Conservation (phyloP, 257 asterid genomes). For the Rehmannia glutinosa region DNA sequence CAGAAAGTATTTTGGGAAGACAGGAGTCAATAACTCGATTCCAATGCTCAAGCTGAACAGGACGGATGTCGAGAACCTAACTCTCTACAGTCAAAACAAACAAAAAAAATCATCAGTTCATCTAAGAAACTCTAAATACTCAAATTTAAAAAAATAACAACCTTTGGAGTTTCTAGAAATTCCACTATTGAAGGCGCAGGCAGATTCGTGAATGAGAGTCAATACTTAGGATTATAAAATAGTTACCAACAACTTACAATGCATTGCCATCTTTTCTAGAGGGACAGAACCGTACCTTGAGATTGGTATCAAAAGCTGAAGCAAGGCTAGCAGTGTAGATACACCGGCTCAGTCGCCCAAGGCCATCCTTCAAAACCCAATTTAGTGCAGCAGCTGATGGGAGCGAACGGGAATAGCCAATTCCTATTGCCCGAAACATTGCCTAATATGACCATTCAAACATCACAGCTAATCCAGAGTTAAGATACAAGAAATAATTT, state of each 20-base stretch:
- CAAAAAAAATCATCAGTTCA: conserved; percentile 19
- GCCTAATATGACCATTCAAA: conserved; percentile 49
- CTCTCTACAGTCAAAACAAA: conserved; percentile 60
- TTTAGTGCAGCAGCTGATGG: conserved; percentile 96
- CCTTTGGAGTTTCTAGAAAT: no score
- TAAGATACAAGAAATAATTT: neutral
- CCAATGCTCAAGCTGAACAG: conserved; percentile 93
- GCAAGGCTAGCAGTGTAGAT: conserved; percentile 93
- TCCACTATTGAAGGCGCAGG: no score
- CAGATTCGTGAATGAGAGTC: neutral
- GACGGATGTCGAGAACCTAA: conserved; percentile 82
- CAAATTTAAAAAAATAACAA: no score
- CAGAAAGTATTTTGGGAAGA: conserved; percentile 72
- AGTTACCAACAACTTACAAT: no score
- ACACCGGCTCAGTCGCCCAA: conserved; percentile 90
- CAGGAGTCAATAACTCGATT: conserved; percentile 87
- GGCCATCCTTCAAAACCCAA: conserved; percentile 98
- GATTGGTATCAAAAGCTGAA: conserved; percentile 91
- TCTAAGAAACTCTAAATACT: neutral
- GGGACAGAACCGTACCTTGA: conserved; percentile 51
- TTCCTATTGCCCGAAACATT: conserved; percentile 97
- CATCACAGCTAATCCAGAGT: conserved; percentile 15
- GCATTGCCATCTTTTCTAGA: neutral
- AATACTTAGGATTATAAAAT: neutral
- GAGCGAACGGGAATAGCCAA: conserved; percentile 81